Percentiles rank a stretch among this genome's conserved stretches.
Conservation (phyloP, 129 eudicot genomes). For the Helianthus annuus region DNA sequence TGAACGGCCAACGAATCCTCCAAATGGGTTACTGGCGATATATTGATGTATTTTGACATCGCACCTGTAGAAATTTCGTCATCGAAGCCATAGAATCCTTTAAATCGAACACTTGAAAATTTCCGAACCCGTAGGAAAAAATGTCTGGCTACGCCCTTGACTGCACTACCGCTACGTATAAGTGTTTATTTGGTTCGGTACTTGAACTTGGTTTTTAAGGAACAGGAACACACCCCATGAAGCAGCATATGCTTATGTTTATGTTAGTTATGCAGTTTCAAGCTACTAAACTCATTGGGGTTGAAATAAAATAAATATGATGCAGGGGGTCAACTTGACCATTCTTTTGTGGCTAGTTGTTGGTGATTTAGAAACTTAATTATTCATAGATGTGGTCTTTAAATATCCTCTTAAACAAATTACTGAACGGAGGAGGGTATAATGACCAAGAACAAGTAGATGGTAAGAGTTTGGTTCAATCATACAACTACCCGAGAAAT, state of each 20-base stretch:
- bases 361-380: slow-evolving; percentile 16
- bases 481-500: slow-evolving; percentile 38
- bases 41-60: no score
- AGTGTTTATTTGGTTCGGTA: no score
- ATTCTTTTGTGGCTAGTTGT: slow-evolving; percentile 9
- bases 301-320: neutral
- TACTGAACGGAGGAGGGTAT: slow-evolving; percentile 51
- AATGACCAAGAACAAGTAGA: slow-evolving; percentile 30
- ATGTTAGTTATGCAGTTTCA: slow-evolving; percentile 1
- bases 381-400: slow-evolving; percentile 64
- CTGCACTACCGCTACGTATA: no score
- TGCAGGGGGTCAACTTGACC: slow-evolving; percentile 17
- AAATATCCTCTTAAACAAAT: slow-evolving; percentile 60
- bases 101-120: no score
- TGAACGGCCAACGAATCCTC: no score
- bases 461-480: slow-evolving; percentile 30
- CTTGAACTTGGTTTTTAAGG: no score
- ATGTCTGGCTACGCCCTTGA: no score
- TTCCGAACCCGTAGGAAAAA: no score
- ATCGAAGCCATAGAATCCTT: no score
- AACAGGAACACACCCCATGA: neutral
- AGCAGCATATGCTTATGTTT: neutral
- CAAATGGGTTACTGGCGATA: no score
- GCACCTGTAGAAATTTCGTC: no score
- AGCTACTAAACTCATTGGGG: slow-evolving; percentile 13